These are phyloP conservation scores for Acacia crassicarpa DNA, from an alignment of 306 rosid species.

Conservation along the genomic window DNA sequence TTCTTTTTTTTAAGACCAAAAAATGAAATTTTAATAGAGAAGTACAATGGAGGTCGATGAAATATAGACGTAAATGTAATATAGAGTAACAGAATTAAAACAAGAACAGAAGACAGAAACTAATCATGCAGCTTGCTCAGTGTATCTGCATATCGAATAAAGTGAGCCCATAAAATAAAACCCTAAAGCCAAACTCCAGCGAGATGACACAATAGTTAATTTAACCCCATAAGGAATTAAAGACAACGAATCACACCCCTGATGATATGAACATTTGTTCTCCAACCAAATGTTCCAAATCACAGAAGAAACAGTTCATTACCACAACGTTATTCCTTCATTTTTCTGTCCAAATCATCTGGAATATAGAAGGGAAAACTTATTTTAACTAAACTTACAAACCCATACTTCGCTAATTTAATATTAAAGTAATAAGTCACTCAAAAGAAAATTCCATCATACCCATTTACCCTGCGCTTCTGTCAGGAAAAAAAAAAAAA, in stretches of 20 bases:
- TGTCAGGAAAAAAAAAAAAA: neutral
- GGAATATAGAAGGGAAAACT: neutral
- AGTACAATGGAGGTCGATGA: neutral
- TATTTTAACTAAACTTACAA: neutral
- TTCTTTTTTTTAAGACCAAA: neutral
- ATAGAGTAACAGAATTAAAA: neutral
- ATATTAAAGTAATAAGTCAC: neutral
- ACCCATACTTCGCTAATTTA: neutral
- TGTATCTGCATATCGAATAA: neutral
- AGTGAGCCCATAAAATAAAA: neutral
- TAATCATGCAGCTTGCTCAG: neutral
- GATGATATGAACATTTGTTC: neutral
- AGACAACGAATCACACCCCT: neutral
- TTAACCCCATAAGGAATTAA: neutral
- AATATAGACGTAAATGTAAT: neutral
- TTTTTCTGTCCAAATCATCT: neutral
- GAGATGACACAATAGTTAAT: neutral
- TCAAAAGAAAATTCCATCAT: neutral
- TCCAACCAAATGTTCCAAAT: neutral
- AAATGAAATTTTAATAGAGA: neutral
- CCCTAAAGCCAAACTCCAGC: neutral
- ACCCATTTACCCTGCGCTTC: neutral
- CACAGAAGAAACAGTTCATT: neutral
- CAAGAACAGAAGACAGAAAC: neutral
- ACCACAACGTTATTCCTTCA: neutral